Base-by-base conservation (phyloP, 805 yeast species). In the Ascoidea tarda region DNA sequence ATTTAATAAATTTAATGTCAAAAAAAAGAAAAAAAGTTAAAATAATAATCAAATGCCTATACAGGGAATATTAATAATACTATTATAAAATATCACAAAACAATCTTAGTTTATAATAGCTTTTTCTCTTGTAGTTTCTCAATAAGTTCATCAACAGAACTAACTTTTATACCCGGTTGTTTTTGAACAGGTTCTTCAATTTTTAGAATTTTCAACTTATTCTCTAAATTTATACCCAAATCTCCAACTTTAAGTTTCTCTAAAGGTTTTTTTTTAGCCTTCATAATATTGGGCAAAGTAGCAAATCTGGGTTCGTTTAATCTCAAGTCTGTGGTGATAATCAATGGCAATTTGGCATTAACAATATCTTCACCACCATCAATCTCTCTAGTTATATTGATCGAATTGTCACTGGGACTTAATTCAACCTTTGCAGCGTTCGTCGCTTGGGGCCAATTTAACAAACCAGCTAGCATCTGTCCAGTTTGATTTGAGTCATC, bases 401-500 rank as follows among this genome's bases (percentile, higher is more conserved):
- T 77, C 49, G 65, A 68, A 32, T 60, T 59, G 28, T 66, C 71
- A 5, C 51, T 56, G 31, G 44, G 51, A 5, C 52, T 54, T 33
- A 32, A 52, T 46, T 53, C 53, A 16, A 51, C 50, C 6, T 10
- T 56, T 5, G 42, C 51, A 12, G 49, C 21, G 31, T 46, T 54
- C 47, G 55, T 57, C n/a, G 52, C 50, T 5, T 51, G 57, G 6
- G 55, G 57, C 16, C 46, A 54, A 38, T 49, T 46, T 47, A 56
- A 57, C 33, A 53, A 55, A 14, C 49, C 55, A 2, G 96, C 98
- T 52, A 93, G 77, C 81, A 93, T 88, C 68, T 90, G 98, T 32
- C 98, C 99, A 12, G 96, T 90, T 68, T 90, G 96, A 67, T 87
- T 88, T 48, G 87, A 74, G 63, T 93, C 99, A 60, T 89, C 95